Evolutionary conservation across 2,329 filamentous ascomycete species (phyloP), one percentile per base, ranked within the genome.

Genomic region (Pseudovirgaria hyperparasitica): DNA sequence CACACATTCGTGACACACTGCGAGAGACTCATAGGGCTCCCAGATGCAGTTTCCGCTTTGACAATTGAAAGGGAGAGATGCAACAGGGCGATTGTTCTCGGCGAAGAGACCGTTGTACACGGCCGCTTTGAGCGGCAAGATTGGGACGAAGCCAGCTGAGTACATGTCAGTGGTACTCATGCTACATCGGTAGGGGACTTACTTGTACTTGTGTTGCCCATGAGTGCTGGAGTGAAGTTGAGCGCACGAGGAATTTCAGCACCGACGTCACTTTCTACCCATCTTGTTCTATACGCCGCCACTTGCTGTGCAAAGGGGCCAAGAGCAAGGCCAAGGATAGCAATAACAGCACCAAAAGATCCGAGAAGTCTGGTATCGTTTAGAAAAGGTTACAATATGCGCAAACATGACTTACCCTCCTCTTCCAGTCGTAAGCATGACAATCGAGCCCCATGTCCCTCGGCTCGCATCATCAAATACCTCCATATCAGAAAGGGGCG

Each of bases 21-120:
- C 47, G 5, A 54, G 40, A 0, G 48, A 49, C 24, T 46, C 41
- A 25, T 46, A 53, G 4, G 31, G 23, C 4, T 37, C 26, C 22
- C 41, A 53, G 1, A 43, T 51, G 22, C 48, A 53, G 28, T 50
- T 52, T 10, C 48, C 49, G 4, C 43, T 49, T 19, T 50, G 33
- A 26, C 50, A 54, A 18, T 35, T 37, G 27, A 40, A 33, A 16
- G 32, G 33, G 9, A 39, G 25, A 5, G 28, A 35, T 19, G 44
- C 25, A 14, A 16, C 23, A n/a, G 29, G 32, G 11, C 29, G 28
- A 10, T 28, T 31, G 19, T 31, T 32, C 29, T 34, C 32, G 6
- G 32, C 34, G 23, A 46, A 45, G 14, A 48, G 36, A 9, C 46
- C 47, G 6, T 42, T 46, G 26, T 48, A 50, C 5, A 51, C 42